A percentile compares a stretch with the other conserved stretches of the same genome.
These are phyloP conservation scores for Coccomyxa subellipsoidea DNA, from an alignment of 163 green algal genomes.

Conservation along the genomic window DNA sequence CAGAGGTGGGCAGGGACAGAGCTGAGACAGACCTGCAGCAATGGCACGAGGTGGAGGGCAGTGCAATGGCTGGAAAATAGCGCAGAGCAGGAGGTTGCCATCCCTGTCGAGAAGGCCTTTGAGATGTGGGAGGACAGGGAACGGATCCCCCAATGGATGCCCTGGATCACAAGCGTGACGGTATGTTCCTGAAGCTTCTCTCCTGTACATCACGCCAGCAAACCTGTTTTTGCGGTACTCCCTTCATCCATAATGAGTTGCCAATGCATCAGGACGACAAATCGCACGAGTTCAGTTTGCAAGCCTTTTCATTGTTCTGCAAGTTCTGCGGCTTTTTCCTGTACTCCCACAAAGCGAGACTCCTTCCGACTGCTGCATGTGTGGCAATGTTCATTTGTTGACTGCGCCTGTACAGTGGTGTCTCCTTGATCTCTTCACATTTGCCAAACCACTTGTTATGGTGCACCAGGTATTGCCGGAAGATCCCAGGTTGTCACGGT, in stretches of 20 bases:
- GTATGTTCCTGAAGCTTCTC: conserved; percentile 13
- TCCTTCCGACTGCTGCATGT: neutral
- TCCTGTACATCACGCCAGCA: neutral
- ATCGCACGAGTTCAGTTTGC: no score
- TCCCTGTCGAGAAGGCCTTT: conserved; percentile 70
- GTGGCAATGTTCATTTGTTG: neutral
- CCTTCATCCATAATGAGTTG: neutral
- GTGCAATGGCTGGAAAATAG: conserved; percentile 57
- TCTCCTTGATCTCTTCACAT: no score
- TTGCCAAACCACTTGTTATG: no score
- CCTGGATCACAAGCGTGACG: conserved; percentile 79
- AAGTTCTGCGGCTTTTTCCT: no score
- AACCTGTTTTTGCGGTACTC: neutral
- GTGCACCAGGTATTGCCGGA: conserved; percentile 52
- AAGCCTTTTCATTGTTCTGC: no score
- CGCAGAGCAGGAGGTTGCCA: conserved; percentile 62
- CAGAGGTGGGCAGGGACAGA: neutral
- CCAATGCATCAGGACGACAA: neutral
- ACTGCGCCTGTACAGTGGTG: no score
- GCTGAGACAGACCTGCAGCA: conserved; percentile 3
- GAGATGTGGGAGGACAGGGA: conserved; percentile 78
- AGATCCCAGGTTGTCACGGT: conserved; percentile 68
- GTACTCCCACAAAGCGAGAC: no score
- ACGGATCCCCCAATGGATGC: conserved; percentile 85
- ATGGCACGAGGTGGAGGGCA: conserved; percentile 7